Evolutionary conservation across 768 basidiomycete species (phyloP).

Genomic region (Exsudoporus frostii): DNA sequence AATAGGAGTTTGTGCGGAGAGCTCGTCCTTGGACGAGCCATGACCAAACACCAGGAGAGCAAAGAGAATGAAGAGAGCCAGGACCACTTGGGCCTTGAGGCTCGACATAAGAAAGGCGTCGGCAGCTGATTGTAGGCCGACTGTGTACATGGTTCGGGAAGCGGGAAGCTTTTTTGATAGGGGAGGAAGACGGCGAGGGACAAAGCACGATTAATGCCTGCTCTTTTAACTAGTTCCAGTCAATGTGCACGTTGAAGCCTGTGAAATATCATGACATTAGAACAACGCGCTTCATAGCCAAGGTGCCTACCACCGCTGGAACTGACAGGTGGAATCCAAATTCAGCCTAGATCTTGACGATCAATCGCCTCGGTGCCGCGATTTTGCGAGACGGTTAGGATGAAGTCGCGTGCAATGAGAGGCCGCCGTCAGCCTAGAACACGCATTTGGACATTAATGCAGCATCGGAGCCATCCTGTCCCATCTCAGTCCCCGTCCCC

Average conservation of each 20-base stretch:
- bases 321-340: conserved; percentile 11
- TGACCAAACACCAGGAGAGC: conserved; percentile 39
- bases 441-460: conserved; percentile 6
- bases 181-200: conserved; percentile 21
- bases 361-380: conserved; percentile 30
- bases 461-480: conserved; percentile 10
- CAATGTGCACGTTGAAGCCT: conserved; percentile 23
- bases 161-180: conserved; percentile 26
- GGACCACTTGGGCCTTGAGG: conserved; percentile 31
- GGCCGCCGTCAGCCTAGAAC: conserved; percentile 10
- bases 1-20: conserved; percentile 40
- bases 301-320: conserved; percentile 22
- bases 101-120: conserved; percentile 35
- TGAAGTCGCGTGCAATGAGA: conserved; percentile 19
- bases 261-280: conserved; percentile 25
- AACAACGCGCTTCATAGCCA: conserved; percentile 18
- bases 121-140: conserved; percentile 40
- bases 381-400: conserved; percentile 2
- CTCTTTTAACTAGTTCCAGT: conserved; percentile 23
- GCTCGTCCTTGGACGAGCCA: conserved; percentile 45
- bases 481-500: conserved; percentile 14
- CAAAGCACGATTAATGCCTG: conserved; percentile 18
- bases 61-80: conserved; percentile 34
- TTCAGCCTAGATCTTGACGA: conserved; percentile 17
- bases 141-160: conserved; percentile 38